Evolutionary conservation across 495 filamentous ascomycete species (phyloP), one percentile per base, ranked within the genome.

Genomic region (Tuber borchii): DNA sequence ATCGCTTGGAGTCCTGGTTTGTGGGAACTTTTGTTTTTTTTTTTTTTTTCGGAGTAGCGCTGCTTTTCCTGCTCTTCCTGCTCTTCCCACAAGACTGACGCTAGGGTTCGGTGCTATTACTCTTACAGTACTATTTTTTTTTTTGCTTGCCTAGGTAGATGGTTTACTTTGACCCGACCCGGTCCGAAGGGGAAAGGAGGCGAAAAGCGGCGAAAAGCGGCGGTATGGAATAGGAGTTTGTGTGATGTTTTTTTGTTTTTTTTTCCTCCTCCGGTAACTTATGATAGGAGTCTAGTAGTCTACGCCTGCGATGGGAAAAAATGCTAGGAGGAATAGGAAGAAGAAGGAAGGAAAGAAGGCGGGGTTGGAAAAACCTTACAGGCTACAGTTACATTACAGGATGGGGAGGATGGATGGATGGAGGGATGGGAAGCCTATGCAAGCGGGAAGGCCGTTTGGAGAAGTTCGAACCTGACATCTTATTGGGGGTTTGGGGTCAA

Each of bases 381-480:
- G 56, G 56, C 56, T 31, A 65, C 42, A 43, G 42, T 43, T 43
- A 12, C 56, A 65, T n/a, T 31, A 61, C 51, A 61, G 51, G 51
- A 61, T 79, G 78, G 76, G 70, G 70, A 2, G 34, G 34, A 37
- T 37, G 34, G 34, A 37, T 37, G 34, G 34, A 37, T 37, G 78
- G n/a, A n/a, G n/a, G n/a, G 78, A 79, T 56, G 51, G 51, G 51
- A 61, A 65, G 56, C n/a, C 56, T 31, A 65, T 65, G 56, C 56
- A 65, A n/a, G 56, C 78, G 78, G 78, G 73, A 79, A 79, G 76
- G 78, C 78, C 78, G 70, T 79, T 79, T 79, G 78, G 73, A 79
- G 78, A 45, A 79, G 78, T 72, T 79, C 78, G 78, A 79, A 79
- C 76, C 78, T 43, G 73, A 75, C 45, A 45, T 75, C 39, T 17